Base-by-base conservation (phyloP, 169 alveolate species). In the Plasmodium reichenowi region DNA sequence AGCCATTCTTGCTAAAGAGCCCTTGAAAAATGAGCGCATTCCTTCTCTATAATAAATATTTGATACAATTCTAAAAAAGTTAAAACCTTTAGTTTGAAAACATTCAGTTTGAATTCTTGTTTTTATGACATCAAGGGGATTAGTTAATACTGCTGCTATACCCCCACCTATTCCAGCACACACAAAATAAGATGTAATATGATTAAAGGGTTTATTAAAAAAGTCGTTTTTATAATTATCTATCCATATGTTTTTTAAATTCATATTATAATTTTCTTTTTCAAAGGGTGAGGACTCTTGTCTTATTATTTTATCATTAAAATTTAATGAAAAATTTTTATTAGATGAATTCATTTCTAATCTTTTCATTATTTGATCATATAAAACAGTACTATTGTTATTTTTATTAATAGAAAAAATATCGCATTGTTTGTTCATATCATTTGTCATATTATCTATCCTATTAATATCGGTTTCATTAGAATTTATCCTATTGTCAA, bases 101-200 rank as follows among this genome's bases (percentile, higher is more conserved):
- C 95, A 96, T 92, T 98, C 97, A 8, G 99, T 98, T 88, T 98
- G 98, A 74, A 98, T 95, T 64, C 98, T 89, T 13, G 99, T 98
- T 91, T 98, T 98, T 58, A 98, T 93, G 20, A 98, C 99, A 89
- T 98, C 99, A 15, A 98, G 92, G 3, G 99, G 99, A 63, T 95
- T 98, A 1, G 99, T 97, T 24, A 97, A 83, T 17, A 96, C 93
- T 12, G 98, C 99, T 47, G 99, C 99, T 24, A 96, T 74, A 66
- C 98, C 99, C 8, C 99, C 99, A 66, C 99, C 98, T 48, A 97
- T 60, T 50, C 99, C 99, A 26, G 99, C 98, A 62, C 96, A 94
- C 1, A 93, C 60, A 83, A 96, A 96, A 70, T 94, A 93, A 71
- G 93, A 94, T 29, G 93, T 74, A 47, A 89, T 71, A 66, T 72